Percentiles rank a stretch among this genome's conserved stretches.
Conservation (phyloP, 192 early-diverging fungal genomes). For the Coemansia sp. region DNA sequence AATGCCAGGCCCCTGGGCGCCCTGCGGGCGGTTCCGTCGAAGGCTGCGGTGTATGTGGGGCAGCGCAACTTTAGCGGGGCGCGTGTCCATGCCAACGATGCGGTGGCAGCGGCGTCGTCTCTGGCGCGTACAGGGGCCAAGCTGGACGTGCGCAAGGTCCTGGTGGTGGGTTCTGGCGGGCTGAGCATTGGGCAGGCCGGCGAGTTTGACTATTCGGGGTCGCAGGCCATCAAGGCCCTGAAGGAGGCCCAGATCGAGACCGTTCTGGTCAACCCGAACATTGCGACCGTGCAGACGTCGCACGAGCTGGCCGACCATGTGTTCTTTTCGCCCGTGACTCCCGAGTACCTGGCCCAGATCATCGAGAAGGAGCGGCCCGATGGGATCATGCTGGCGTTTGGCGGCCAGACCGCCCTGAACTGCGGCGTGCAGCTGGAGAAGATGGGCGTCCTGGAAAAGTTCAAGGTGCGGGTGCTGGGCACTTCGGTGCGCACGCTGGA, state of each 20-base stretch:
- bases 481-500: conserved; percentile 91
- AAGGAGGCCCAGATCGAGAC: conserved; percentile 88
- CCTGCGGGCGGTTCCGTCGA: background rate
- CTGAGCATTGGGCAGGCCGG: conserved; percentile 96
- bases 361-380: conserved; percentile 93
- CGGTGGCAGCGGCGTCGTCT: conserved; percentile 29
- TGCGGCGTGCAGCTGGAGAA: conserved; percentile 87
- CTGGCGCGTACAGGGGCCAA: conserved; percentile 45
- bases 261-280: conserved; percentile 98
- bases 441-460: conserved; percentile 71
- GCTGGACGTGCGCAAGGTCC: conserved; percentile 72
- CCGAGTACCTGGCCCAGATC: conserved; percentile 86
- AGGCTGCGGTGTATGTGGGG: conserved; percentile 14
- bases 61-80: conserved; percentile 29
- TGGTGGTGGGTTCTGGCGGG: conserved; percentile 94
- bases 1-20: background rate
- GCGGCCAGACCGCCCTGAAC: conserved; percentile 95
- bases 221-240: conserved; percentile 96
- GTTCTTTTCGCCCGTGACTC: conserved; percentile 93
- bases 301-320: conserved; percentile 88
- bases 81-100: conserved; percentile 21
- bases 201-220: conserved; percentile 98
- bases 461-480: conserved; percentile 87
- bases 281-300: conserved; percentile 97
- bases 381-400: conserved; percentile 92